A percentile compares a stretch with the other conserved stretches of the same genome.
Conservation (phyloP, 805 yeast species). For the Kodamaea fukazawae region DNA sequence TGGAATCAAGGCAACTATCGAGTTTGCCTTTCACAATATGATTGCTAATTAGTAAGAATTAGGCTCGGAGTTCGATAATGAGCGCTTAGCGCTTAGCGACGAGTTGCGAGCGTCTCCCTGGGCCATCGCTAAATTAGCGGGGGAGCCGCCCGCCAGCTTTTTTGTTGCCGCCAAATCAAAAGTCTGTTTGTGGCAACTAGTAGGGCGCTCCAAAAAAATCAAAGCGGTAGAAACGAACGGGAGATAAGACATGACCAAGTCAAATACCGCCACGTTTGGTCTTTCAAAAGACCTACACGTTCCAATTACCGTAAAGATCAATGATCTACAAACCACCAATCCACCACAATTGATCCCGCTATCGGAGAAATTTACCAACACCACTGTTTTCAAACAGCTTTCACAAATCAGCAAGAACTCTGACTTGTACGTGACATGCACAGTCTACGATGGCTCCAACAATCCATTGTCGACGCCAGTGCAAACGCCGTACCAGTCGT, state of each 20-base stretch:
- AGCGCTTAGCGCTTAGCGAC: too few relatives aligned
- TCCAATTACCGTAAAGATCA: conserved; percentile 34
- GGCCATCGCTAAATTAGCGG: too few relatives aligned
- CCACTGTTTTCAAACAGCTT: conserved; percentile 31
- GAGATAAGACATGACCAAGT: conserved; percentile 14
- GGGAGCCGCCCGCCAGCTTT: too few relatives aligned
- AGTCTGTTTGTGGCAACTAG: too few relatives aligned
- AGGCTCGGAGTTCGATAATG: too few relatives aligned
- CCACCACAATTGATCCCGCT: conserved; percentile 18
- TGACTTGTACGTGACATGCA: conserved; percentile 31
- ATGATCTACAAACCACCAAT: conserved; percentile 25
- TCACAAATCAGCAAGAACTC: conserved; percentile 32
- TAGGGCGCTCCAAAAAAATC: too few relatives aligned
- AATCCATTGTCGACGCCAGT: conserved; percentile 27
- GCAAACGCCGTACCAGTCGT: conserved; percentile 36
- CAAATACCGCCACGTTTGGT: conserved; percentile 35
- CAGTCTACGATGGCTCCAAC: conserved; percentile 31
- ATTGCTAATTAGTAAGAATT: too few relatives aligned
- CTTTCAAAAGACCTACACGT: conserved; percentile 35
- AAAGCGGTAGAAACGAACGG: too few relatives aligned
- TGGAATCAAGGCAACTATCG: too few relatives aligned
- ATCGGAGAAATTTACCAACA: conserved; percentile 36
- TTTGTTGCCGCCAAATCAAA: too few relatives aligned
- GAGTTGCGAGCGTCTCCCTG: too few relatives aligned
- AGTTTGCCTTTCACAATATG: too few relatives aligned